Evolutionary conservation across 805 yeast genomes (phyloP), one percentile per base, ranked within the genome.

Genomic region (Hemisphaericaspora nanyangensis): DNA sequence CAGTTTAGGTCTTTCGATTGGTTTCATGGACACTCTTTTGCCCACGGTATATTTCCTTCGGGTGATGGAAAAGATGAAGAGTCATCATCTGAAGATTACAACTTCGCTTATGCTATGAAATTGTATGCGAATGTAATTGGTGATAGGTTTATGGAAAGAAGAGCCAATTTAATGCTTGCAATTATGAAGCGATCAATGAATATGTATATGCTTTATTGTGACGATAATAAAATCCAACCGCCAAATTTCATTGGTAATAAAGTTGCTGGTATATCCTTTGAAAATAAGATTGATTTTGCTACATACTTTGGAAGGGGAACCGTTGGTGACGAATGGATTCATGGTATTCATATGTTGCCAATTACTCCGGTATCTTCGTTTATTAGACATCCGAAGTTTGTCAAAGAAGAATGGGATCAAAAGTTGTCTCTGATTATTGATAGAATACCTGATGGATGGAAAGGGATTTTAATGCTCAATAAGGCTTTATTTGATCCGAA

Each of bases 41-140:
- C 90, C 1, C 80, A 80, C 52, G 90, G 91, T 2, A 66, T 83
- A 15, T 80, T 76, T 50, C 72, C 77, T 25, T 71, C 80, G 44
- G 85, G 85, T 6, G 90, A 84, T 58, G 90, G 91, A 20, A 80
- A 80, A 48, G 85, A 83, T 56, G 80, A 84, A 56, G 90, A 84
- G 58, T 79, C 85, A 0, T 74, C 80, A 16, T 78, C 85, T 10
- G 90, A 84, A 55, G 90, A 84, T 56, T 82, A 82, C 46, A 83
- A 84, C 52, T 79, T 82, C 38, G 72, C 77, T 3, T 81, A 80
- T 54, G 88, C 82, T 1, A 66, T 82, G 64, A 81, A 80, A 51
- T 58, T 84, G 26, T 82, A 80, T 77, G 89, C 78, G 11, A 58
- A 67, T 35, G 79, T 77, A 1, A 66, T 75, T 35, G 74, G 73